Evolutionary conservation across 495 filamentous ascomycete species (phyloP), one percentile per base, ranked within the genome.

Genomic region (Penicillium dipodomyicola): DNA sequence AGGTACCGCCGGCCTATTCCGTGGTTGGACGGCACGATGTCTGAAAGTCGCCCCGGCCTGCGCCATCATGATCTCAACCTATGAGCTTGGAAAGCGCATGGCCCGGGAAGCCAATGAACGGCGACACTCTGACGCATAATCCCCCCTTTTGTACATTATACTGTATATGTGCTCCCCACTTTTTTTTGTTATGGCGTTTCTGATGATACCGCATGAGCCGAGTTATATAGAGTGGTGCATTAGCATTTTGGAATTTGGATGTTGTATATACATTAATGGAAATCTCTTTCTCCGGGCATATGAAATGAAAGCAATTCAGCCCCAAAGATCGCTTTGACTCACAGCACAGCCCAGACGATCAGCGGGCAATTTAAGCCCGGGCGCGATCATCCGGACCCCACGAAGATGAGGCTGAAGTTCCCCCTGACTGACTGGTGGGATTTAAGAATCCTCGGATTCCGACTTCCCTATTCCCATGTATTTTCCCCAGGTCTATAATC

Each of bases 41-140:
- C 74, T 98, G 44, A 97, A 97, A 65, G 92, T 97, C 6, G 92
- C 94, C 11, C 94, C 94, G 2, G 91, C 92, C 14, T 97, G 94
- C 72, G 94, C 95, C n/a, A 97, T 98, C 64, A 98, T 98, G 94
- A 98, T 98, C 59, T 96, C 90, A 54, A 95, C 85, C 54, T 98
- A 97, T 64, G 94, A 98, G 72, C 80, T 97, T 22, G 92, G 95
- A 11, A 98, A 98, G 82, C 87, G 87, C 68, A 87, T 87, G 70
- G 93, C 94, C 7, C 75, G 82, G 54, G 82, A 82, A 20, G 85
- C 90, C 52, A 97, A 98, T 63, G 87, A 93, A 65, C 77, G 82
- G 44, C 70, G 69, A 14, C 66, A 68, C n/a, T 55, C 65, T 8
- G 66, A 69, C 40, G 49, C 56, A 44, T 59, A 42, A 67, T 12